Conservation (phyloP, 176 grass and related monocot species). For the Carex myosuroides region DNA sequence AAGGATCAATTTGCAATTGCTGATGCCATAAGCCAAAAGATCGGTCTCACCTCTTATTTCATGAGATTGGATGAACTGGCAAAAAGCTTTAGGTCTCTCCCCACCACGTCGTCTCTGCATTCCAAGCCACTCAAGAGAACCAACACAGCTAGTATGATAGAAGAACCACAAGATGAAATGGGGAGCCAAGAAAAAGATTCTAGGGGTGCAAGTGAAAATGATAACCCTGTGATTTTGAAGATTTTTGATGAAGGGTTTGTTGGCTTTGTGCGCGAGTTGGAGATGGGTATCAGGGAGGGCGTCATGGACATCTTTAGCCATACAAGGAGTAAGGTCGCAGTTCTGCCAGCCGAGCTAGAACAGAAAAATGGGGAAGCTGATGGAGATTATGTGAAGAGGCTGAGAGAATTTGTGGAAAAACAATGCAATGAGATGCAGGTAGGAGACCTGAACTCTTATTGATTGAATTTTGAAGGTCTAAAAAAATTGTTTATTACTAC, state of each 20-base stretch:
- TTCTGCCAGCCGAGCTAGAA: slow-evolving; percentile 82
- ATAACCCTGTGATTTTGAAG: slow-evolving; percentile 65
- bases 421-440: slow-evolving; percentile 99
- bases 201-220: slow-evolving; percentile 22
- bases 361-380: slow-evolving; percentile 76
- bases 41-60: slow-evolving; percentile 75
- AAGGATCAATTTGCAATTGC: slow-evolving; percentile 74
- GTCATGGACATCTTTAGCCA: slow-evolving; percentile 71
- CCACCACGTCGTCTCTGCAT: slow-evolving; percentile 32
- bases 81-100: slow-evolving; percentile 45
- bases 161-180: slow-evolving; percentile 57
- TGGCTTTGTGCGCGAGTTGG: slow-evolving; percentile 59
- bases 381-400: slow-evolving; percentile 73
- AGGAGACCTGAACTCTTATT: background rate
- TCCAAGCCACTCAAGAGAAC: slow-evolving; percentile 62
- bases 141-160: slow-evolving; percentile 76
- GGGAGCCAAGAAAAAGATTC: slow-evolving; percentile 22
- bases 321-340: slow-evolving; percentile 62
- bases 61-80: slow-evolving; percentile 74
- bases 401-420: slow-evolving; percentile 86
- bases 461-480: background rate
- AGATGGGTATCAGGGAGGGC: slow-evolving; percentile 77
- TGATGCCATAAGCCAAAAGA: slow-evolving; percentile 86
- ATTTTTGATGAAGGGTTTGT: slow-evolving; percentile 70
- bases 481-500: background rate